Conservation (phyloP, 2,329 filamentous ascomycete genomes). For the Zarea fungicola region DNA sequence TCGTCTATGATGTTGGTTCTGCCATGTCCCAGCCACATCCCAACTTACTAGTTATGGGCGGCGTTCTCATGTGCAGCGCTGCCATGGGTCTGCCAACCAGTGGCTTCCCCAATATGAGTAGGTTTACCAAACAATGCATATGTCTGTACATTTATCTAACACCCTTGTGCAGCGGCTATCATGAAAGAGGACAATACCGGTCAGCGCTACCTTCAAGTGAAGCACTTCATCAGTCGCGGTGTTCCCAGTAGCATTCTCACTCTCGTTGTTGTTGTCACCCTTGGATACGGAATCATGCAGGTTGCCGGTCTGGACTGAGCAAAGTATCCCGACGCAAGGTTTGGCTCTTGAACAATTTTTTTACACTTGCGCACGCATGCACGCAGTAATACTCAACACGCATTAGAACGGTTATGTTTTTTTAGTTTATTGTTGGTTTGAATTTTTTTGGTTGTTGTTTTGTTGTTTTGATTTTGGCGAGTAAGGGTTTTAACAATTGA, state of each 20-base stretch:
- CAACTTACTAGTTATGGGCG: conserved; percentile 91
- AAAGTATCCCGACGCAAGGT: too few relatives aligned
- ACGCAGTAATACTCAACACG: too few relatives aligned
- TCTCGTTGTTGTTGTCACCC: conserved; percentile 73
- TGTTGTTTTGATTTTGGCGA: too few relatives aligned
- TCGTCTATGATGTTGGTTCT: conserved; percentile 80
- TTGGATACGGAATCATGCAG: conserved; percentile 89
- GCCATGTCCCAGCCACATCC: conserved; percentile 86
- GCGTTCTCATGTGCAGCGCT: conserved; percentile 94
- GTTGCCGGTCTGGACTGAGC: conserved; percentile 55
- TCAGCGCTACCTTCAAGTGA: conserved; percentile 84
- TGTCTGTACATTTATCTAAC: conserved; percentile 17
- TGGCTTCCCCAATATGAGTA: conserved; percentile 99
- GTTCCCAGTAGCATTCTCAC: conserved; percentile 81
- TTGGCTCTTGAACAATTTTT: too few relatives aligned
- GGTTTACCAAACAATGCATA: conserved; percentile 37
- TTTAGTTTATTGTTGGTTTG: too few relatives aligned
- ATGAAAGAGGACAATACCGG: conserved; percentile 98
- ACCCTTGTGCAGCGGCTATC: conserved; percentile 65
- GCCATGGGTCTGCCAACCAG: conserved; percentile 92
- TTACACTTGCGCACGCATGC: too few relatives aligned
- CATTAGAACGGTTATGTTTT: too few relatives aligned
- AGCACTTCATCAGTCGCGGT: conserved; percentile 92
- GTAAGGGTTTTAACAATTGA: too few relatives aligned
- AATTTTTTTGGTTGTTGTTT: too few relatives aligned